phyloP scores from a whole-genome alignment of 208 protist genomes.

The Lotmaria passim region DNA sequence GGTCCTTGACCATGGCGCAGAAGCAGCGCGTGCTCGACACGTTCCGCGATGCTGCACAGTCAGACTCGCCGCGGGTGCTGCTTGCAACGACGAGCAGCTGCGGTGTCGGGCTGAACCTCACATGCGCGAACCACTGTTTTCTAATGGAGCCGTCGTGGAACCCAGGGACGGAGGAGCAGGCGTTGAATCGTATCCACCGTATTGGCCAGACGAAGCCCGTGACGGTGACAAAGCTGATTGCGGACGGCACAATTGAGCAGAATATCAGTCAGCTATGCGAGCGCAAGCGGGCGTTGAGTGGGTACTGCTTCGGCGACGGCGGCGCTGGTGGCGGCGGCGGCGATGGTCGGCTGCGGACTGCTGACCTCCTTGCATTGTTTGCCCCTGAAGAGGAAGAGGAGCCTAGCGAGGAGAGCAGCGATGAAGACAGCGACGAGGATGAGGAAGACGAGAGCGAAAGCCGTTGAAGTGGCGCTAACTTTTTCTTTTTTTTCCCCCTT shows the following conservation, averaged over 20 bases:
- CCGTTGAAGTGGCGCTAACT: not conserved
- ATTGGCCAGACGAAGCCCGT: constrained; percentile 94
- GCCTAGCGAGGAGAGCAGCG: constrained; percentile 27
- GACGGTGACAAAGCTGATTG: constrained; percentile 93
- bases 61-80: constrained; percentile 57
- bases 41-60: constrained; percentile 25
- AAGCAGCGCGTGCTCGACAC: constrained; percentile 68
- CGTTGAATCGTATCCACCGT: constrained; percentile 89
- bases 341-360: constrained; percentile 40
- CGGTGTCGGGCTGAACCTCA: constrained; percentile 95
- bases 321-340: constrained; percentile 18
- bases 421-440: constrained; percentile 15
- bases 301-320: constrained; percentile 50
- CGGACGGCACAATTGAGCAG: constrained; percentile 95
- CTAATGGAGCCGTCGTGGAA: constrained; percentile 94
- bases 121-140: constrained; percentile 91
- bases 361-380: constrained; percentile 65
- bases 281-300: constrained; percentile 86
- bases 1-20: constrained; percentile 47
- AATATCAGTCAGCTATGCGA: constrained; percentile 94
- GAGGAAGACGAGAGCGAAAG: not conserved
- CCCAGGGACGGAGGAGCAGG: constrained; percentile 89
- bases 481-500: too few relatives aligned
- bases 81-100: constrained; percentile 90
- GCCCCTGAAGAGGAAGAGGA: constrained; percentile 30